These are phyloP conservation scores for Aurifilum marmelostoma DNA, from an alignment of 2,329 filamentous ascomycete genomes.

Conservation along the genomic window DNA sequence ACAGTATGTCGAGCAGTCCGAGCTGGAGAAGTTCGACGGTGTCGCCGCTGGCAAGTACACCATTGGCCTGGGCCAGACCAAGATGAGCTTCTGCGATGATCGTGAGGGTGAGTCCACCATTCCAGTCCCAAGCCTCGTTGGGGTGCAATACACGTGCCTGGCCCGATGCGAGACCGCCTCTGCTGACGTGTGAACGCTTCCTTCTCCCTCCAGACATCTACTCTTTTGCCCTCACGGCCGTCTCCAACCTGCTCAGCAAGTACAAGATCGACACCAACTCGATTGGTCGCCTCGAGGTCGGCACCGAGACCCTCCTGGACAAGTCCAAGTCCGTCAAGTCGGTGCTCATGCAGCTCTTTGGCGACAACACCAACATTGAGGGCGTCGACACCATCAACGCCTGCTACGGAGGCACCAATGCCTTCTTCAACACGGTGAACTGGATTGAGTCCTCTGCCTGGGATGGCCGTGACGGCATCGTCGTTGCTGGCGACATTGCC, in stretches of 20 bases:
- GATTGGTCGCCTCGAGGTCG: slow-evolving; percentile 81
- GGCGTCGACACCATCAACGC: slow-evolving; percentile 83
- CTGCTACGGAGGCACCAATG: slow-evolving; percentile 86
- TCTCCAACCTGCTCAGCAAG: slow-evolving; percentile 78
- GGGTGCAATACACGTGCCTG: background rate
- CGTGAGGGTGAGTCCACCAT: slow-evolving; percentile 68
- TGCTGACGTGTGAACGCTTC: slow-evolving; percentile 18
- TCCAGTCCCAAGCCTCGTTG: background rate
- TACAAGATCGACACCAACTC: slow-evolving; percentile 80
- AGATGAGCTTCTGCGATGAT: slow-evolving; percentile 92
- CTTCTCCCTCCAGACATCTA: slow-evolving; percentile 70
- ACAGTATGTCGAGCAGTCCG: slow-evolving; percentile 81
- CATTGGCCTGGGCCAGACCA: slow-evolving; percentile 87
- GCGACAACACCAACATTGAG: slow-evolving; percentile 82
- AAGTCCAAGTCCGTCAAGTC: slow-evolving; percentile 93
- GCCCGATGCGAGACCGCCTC: background rate
- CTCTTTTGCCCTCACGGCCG: slow-evolving; percentile 78
- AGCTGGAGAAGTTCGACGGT: slow-evolving; percentile 86
- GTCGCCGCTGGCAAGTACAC: slow-evolving; percentile 84
- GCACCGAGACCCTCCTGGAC: slow-evolving; percentile 83
- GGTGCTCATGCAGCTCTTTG: slow-evolving; percentile 84
- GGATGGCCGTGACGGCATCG: slow-evolving; percentile 82
- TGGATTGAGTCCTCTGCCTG: slow-evolving; percentile 86
- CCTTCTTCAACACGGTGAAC: slow-evolving; percentile 81
- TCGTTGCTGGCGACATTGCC: slow-evolving; percentile 81